These are phyloP conservation scores for Polychaeton citri DNA, from an alignment of 2,329 filamentous ascomycete species.

Conservation along the genomic window DNA sequence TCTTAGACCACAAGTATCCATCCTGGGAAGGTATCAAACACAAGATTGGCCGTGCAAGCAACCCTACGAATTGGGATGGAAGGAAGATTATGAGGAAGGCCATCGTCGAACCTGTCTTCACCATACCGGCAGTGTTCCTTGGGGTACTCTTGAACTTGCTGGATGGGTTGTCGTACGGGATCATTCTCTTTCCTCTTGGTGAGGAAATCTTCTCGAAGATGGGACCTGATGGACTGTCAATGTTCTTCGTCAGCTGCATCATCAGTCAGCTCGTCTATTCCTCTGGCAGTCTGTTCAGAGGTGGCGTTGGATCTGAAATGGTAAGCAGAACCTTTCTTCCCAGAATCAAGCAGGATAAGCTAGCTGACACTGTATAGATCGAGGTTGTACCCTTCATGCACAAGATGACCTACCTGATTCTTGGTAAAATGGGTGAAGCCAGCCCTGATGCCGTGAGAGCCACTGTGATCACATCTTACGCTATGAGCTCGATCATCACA, in stretches of 20 bases:
- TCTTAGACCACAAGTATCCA: constrained; percentile 17
- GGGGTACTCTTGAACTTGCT: constrained; percentile 84
- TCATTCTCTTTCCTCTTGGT: constrained; percentile 77
- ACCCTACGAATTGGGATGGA: constrained; percentile 61
- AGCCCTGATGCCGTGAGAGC: constrained; percentile 78
- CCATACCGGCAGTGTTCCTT: constrained; percentile 74
- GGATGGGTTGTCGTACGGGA: constrained; percentile 90
- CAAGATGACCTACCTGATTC: constrained; percentile 89
- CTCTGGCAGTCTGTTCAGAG: constrained; percentile 74
- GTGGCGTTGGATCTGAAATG: constrained; percentile 89
- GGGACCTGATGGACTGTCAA: constrained; percentile 88
- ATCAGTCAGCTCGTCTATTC: constrained; percentile 87
- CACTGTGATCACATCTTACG: constrained; percentile 85
- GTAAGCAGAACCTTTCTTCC: constrained; percentile 29
- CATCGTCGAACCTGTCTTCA: constrained; percentile 54
- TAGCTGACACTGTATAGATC: constrained; percentile 42
- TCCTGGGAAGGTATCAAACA: constrained; percentile 7
- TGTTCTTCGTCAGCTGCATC: constrained; percentile 97
- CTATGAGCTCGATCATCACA: constrained; percentile 79
- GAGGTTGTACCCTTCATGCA: constrained; percentile 98
- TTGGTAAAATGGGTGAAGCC: constrained; percentile 61
- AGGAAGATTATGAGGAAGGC: constrained; percentile 50
- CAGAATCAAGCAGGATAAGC: too few relatives aligned
- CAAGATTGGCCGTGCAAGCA: constrained; percentile 23
- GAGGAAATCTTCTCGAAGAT: constrained; percentile 73